A percentile compares a stretch with the other conserved stretches of the same genome.
These are phyloP conservation scores for Hyphopichia pseudoburtonii DNA, from an alignment of 1,139 yeast genomes.

Conservation along the genomic window DNA sequence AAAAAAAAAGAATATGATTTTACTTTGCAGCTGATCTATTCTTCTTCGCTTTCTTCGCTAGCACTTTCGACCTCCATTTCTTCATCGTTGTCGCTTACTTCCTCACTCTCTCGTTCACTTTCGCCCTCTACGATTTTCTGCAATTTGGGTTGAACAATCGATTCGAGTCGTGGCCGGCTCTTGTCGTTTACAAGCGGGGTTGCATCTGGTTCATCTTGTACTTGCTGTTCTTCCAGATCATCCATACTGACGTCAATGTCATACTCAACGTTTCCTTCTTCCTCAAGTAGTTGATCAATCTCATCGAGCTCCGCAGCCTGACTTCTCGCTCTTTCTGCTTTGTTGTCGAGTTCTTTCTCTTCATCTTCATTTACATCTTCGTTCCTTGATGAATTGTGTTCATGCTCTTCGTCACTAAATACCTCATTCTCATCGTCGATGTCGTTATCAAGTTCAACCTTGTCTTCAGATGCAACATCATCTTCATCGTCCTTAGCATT, in stretches of 20 bases:
- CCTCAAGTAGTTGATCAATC: slow-evolving; percentile 39
- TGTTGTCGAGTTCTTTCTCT: slow-evolving; percentile 9
- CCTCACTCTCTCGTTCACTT: no score
- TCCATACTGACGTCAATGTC: slow-evolving; percentile 17
- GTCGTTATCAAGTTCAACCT: not conserved
- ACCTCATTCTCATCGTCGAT: slow-evolving; percentile 2
- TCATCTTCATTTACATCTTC: slow-evolving; percentile 7
- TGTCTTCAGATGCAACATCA: not conserved
- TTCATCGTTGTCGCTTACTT: not conserved
- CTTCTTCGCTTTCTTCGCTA: not conserved
- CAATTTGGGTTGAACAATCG: no score
- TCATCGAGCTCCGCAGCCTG: slow-evolving; percentile 22
- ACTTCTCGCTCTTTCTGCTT: slow-evolving; percentile 5
- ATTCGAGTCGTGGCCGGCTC: no score
- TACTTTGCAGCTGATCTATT: no score
- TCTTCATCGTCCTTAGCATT: slow-evolving; percentile 3
- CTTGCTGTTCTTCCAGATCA: not conserved
- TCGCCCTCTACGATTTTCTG: no score
- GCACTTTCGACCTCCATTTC: no score
- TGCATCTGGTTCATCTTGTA: not conserved
- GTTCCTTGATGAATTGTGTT: slow-evolving; percentile 3
- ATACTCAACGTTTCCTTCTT: slow-evolving; percentile 44
- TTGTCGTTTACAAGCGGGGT: not conserved
- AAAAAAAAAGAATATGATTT: no score
- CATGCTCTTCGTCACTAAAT: slow-evolving; percentile 5